Evolutionary conservation across 2,329 filamentous ascomycete species (phyloP), one percentile per base, ranked within the genome.

Genomic region (Phialophora chinensis): DNA sequence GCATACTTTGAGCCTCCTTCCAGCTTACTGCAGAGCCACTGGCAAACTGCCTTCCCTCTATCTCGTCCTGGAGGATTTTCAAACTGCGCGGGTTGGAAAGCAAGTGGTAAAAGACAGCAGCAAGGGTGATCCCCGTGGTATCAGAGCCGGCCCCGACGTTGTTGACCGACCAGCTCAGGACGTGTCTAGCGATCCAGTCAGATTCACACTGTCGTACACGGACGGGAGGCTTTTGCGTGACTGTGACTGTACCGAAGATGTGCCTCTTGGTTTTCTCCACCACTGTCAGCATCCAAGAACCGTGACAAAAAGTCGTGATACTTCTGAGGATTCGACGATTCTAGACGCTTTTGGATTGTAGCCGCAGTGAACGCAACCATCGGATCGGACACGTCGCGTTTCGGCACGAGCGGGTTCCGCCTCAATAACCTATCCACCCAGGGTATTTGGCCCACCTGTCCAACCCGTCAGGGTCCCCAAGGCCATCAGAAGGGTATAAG

Each of bases 61-160:
- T n/a, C 11, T 49, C 44, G 4, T 49, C 20, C 44, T n/a, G 17
- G 2, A 49, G 20, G 17, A 7, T 35, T 25, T 31, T 55, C n/a
- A 55, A 27, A 29, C 38, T 58, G 7, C 25, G 25, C 0, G 87
- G 88, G 72, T 88, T 86, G 72, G 88, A 88, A 42, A 93, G 82
- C 4, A 93, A 78, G 75, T 87, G 89, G 78, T 93, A 93, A 73
- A 93, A 92, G 0, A 92, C 85, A 8, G 88, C 84, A 8, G 86
- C 85, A 0, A 93, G 82, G 3, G 85, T 87, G 73, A 93, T 93
- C 35, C 89, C 90, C 0, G 91, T 93, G 0, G 91, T 93, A 77
- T 94, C 91, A 1, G 87, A 90, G 4, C 91, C 91, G 0, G 91
- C 91, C 91, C 57, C 63, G 47, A 20, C 75, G 75, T 50, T 74